Evolutionary conservation across 805 yeast species (phyloP), one percentile per base, ranked within the genome.

Genomic region (Wickerhamomyces hampshirensis): DNA sequence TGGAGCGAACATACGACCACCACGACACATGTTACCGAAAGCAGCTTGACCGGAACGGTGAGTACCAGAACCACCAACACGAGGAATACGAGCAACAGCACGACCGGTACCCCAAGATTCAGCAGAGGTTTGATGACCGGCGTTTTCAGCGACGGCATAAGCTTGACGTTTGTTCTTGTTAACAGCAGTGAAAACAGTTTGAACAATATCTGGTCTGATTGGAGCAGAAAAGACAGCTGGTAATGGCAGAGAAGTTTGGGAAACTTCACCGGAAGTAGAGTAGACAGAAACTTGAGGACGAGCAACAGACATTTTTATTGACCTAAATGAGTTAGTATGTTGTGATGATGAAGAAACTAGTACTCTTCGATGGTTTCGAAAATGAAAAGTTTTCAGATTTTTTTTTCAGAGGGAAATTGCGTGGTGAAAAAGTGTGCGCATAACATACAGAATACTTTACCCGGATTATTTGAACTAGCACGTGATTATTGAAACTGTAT

Each of bases 101-200:
- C 98, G 89, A 81, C 98, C 98, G 62, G 98, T 93, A 88, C 98
- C 98, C 98, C 98, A 93, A 53, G 98, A 93, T 77, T 88, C 97
- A 70, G 98, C 98, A 51, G 98, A 91, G 74, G 97, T 89, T 79
- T 93, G 98, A 83, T 87, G 95, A 78, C 98, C 98, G 66, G 98
- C 98, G 77, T 88, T 85, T 69, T 81, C 88, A 61, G 98, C 83
- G 61, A 93, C 98, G 69, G 99, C 96, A 84, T 93, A 93, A 73
- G 99, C 97, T 78, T 93, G 99, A 77, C 99, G 88, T 88, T 91
- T 91, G 96, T 93, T 93, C 93, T 93, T 93, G 94, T 89, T 89
- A 62, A 93, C 87, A 68, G 89, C 84, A 69, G 89, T 85, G 84
- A 88, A 93, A 61, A 93, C 99, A 68, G 96, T 74, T 88, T 89